Base-by-base conservation (phyloP, 257 asterid genomes). In the Solanum ossicruentum region DNA sequence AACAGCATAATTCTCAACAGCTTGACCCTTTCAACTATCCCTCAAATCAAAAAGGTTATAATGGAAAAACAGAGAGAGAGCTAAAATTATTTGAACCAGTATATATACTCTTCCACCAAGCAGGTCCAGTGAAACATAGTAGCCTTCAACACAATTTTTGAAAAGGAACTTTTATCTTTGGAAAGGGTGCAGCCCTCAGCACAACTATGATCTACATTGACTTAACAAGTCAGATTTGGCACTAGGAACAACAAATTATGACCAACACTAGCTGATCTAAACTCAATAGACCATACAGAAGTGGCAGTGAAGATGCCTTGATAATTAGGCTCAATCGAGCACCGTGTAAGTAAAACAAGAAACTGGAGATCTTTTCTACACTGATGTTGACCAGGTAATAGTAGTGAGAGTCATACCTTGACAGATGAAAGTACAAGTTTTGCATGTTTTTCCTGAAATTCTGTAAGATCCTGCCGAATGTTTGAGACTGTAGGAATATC, bases 401-500 rank as follows among this genome's bases (percentile, higher is more conserved):
- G 65, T 73, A 84, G 61, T 45, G 83, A 52, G 49, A 32, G 41
- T 73, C 92, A 84, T 80, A 96, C 99, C 98, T 93, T 93, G 85
- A 96, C 97, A 51, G 95, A 90, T 78, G 89, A 86, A 65, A 95
- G 96, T 83, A 95, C 98, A 91, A 96, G 90, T 86, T 95, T 96
- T 36, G 99, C 99, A 88, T 95, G 98, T 83, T 16, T 93, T 90
- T 90, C 99, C 91, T 96, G 97, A 95, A 95, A 96, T 89, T 93
- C 94, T 57, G 97, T 93, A 83, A 96, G 98, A 91, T 96, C 98
- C 91, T 93, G 98, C 84, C 93, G 91, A 84, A 96, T 91, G 90
- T 95, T 95, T 84, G 99, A 91, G 86, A 93, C 89, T 72, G 94
- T 89, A 73, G 98, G 98, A 88, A 92, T 88, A 86, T 93, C 93